These are phyloP conservation scores for Backusella parvicylindrica DNA, from an alignment of 192 early-diverging fungal genomes.

Conservation along the genomic window DNA sequence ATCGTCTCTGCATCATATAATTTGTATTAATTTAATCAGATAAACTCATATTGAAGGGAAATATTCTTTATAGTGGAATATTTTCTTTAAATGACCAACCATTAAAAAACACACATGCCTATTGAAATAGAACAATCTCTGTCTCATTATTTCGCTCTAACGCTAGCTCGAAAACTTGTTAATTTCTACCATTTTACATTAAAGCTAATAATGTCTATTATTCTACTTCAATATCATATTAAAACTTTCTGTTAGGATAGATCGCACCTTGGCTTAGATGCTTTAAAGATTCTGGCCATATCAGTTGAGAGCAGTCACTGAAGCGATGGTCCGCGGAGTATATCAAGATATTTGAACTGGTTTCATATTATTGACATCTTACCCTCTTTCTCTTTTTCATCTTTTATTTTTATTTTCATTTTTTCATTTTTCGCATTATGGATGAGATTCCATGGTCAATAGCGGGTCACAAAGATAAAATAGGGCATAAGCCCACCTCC, in stretches of 20 bases:
- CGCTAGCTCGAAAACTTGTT: too few relatives aligned
- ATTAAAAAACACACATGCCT: too few relatives aligned
- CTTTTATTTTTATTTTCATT: not conserved
- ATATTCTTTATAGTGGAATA: too few relatives aligned
- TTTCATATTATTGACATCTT: constrained; percentile 3
- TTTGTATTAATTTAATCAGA: too few relatives aligned
- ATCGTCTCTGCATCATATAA: too few relatives aligned
- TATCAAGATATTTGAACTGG: not conserved
- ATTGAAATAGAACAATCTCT: too few relatives aligned
- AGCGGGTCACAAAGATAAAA: not conserved
- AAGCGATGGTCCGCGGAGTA: not conserved
- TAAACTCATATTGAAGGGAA: too few relatives aligned
- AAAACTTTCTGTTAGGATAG: not conserved
- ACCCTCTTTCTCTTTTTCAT: not conserved
- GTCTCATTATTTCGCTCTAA: too few relatives aligned
- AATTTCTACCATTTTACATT: not conserved
- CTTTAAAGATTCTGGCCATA: not conserved
- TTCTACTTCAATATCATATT: too few relatives aligned
- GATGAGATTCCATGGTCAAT: not conserved
- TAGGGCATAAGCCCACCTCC: not conserved
- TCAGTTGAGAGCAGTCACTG: not conserved
- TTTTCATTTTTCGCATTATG: not conserved
- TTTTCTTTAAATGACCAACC: too few relatives aligned
- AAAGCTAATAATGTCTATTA: too few relatives aligned
- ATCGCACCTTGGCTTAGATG: not conserved